Percentiles rank a stretch among this genome's conserved stretches.
Evolutionary conservation across 2,329 filamentous ascomycete species (phyloP).

Genomic region (Pyricularia pennisetigena): DNA sequence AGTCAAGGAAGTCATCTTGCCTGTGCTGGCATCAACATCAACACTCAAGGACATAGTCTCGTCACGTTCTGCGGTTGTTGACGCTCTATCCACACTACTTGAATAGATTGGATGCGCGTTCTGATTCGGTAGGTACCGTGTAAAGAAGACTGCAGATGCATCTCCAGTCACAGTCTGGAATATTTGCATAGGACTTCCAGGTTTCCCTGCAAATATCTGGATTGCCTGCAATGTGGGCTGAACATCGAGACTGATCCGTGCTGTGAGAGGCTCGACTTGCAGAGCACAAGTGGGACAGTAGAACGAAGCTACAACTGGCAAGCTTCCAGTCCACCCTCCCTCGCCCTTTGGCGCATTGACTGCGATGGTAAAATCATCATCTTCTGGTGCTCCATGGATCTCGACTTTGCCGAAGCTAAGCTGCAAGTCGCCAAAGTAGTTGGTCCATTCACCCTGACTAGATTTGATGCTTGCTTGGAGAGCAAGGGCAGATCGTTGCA

Average conservation of each 20-base stretch:
- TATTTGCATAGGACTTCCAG: slow-evolving; percentile 19
- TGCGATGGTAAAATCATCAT: slow-evolving; percentile 23
- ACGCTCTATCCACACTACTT: not conserved
- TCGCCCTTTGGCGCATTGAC: slow-evolving; percentile 18
- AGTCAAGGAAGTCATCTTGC: slow-evolving; percentile 24
- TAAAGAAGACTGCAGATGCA: slow-evolving; percentile 21
- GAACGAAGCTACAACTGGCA: slow-evolving; percentile 30
- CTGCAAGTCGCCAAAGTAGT: slow-evolving; percentile 29
- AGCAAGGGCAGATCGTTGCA: not conserved
- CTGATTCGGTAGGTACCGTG: slow-evolving; percentile 26
- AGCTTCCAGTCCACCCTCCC: slow-evolving; percentile 24
- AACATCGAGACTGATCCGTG: slow-evolving; percentile 22
- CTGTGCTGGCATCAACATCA: slow-evolving; percentile 17
- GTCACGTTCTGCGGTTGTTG: slow-evolving; percentile 5
- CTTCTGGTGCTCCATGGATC: slow-evolving; percentile 13
- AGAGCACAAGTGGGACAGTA: slow-evolving; percentile 25
- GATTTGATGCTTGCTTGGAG: slow-evolving; percentile 3
- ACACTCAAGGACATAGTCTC: slow-evolving; percentile 16
- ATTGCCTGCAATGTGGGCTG: slow-evolving; percentile 15
- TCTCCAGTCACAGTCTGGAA: slow-evolving; percentile 22
- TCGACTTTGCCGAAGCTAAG: slow-evolving; percentile 28
- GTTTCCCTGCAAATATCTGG: slow-evolving; percentile 12
- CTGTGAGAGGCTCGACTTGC: slow-evolving; percentile 20
- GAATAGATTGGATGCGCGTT: slow-evolving; percentile 16
- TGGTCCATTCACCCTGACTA: slow-evolving; percentile 16